Evolutionary conservation across 208 protist genomes (phyloP).

Genomic region (Acanthamoeba lenticulata): DNA sequence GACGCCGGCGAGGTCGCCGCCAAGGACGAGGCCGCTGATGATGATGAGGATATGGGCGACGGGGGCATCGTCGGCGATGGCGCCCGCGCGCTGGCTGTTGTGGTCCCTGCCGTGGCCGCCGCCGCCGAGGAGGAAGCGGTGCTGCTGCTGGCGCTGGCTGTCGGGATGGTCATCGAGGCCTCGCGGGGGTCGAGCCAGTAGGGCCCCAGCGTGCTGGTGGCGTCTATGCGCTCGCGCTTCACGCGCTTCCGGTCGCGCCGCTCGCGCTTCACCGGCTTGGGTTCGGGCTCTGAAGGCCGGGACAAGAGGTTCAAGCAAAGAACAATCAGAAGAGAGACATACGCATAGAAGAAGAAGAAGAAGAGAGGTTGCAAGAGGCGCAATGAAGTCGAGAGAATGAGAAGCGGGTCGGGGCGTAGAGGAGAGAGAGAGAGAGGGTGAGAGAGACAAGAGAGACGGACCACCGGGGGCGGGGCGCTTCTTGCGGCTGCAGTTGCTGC

Average conservation of each 20-base stretch:
- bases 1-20: background rate
- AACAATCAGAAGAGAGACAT: background rate
- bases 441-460: background rate
- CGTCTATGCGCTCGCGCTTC: background rate
- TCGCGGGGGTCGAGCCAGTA: too few relatives aligned
- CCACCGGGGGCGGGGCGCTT: background rate
- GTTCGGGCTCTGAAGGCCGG: background rate
- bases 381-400: too few relatives aligned
- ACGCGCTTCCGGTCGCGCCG: background rate
- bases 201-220: too few relatives aligned
- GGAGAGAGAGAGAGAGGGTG: background rate
- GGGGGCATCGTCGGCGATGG: background rate
- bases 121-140: background rate
- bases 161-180: too few relatives aligned
- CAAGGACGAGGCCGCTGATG: too few relatives aligned
- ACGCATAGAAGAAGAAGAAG: background rate
- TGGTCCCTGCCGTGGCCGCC: background rate
- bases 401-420: background rate
- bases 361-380: too few relatives aligned
- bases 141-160: background rate
- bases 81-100: too few relatives aligned
- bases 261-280: background rate
- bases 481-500: slow-evolving; percentile 81
- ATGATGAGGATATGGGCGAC: background rate
- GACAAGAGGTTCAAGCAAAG: background rate